phyloP scores from a whole-genome alignment of 768 basidiomycete species.

The Paxillus ammoniavirescens region DNA sequence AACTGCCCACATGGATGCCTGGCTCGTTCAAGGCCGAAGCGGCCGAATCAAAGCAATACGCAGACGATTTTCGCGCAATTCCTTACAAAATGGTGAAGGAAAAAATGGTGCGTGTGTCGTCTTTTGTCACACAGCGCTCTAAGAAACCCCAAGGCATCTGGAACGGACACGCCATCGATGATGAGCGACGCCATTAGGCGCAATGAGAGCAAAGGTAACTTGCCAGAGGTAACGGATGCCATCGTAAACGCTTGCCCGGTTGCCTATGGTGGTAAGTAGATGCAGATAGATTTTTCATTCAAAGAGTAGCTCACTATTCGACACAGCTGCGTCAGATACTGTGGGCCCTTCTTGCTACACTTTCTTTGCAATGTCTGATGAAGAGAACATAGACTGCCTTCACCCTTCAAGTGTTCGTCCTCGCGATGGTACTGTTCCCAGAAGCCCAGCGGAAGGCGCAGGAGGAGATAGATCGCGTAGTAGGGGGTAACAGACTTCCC shows the following conservation, averaged over 20 bases:
- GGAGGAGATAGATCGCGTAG: conserved; percentile 21
- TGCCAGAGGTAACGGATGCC: conserved; percentile 18
- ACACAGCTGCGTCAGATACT: conserved; percentile 26
- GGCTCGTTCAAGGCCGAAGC: conserved; percentile 23
- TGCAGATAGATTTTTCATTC: neutral
- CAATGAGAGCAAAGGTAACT: conserved; percentile 17
- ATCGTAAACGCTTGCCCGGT: conserved; percentile 21
- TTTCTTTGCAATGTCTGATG: neutral
- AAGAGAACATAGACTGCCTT: conserved; percentile 16
- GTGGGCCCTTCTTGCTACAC: conserved; percentile 11
- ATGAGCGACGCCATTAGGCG: conserved; percentile 18
- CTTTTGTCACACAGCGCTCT: neutral
- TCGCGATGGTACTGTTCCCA: conserved; percentile 29
- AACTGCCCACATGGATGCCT: conserved; percentile 26
- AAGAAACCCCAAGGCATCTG: conserved; percentile 14
- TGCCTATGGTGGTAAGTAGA: conserved; percentile 21
- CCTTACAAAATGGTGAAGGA: conserved; percentile 25
- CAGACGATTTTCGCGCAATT: conserved; percentile 15
- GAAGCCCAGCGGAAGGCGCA: conserved; percentile 22
- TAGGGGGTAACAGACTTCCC: conserved; percentile 21
- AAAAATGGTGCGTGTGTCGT: conserved; percentile 14
- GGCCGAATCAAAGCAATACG: conserved; percentile 7
- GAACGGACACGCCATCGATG: conserved; percentile 16
- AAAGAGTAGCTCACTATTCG: conserved; percentile 1
- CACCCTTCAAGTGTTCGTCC: conserved; percentile 22